Base-by-base conservation (phyloP, 2,329 filamentous ascomycete genomes). In the Fusarium cicatricum region DNA sequence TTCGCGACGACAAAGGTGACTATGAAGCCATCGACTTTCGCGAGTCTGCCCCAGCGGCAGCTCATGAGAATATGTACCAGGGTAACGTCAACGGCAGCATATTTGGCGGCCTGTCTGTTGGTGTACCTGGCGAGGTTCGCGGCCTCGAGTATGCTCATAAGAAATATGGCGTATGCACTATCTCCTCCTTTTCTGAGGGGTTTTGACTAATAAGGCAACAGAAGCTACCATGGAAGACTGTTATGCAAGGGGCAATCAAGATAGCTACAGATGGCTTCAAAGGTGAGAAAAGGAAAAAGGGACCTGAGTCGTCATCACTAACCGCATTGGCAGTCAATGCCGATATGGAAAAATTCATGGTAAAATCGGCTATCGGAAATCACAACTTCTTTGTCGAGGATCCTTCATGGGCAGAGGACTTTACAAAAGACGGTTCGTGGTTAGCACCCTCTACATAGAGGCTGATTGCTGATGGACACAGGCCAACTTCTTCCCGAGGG, bases 11-110 rank as follows among this genome's bases (percentile, higher is more conserved):
- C 14, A 80, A 91, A 54, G 92, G 92, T n/a, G 79, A 80, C 15
- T 96, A 93, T 70, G 92, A 96, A 70, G 88, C 88, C 54, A 87
- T 98, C 64, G 94, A 98, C 75, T 98, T 96, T 70, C 83, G 94
- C 40, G 94, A 98, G 73, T 86, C 89, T 0, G 94, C 94, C 0
- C 94, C 94, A 1, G 90, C 88, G 0, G 90, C 91, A 0, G 90
- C 92, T 0, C 87, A 82, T 62, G 81, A 92, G 73, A 85, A 96
- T 68, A 98, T 98, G 94, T 98, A 89, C 73, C 81, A 85, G 53
- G 86, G 86, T 49, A 89, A 95, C 60, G 79, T 82, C 1, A 74
- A 81, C 2, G 86, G 83, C 2, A 92, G 90, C 49, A 78, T 94
- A 2, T 79, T 78, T 23, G 90, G 91, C 3, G 92, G 92, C 0